Base-by-base conservation (phyloP, 2,329 filamentous ascomycete genomes). In the Daldinia sp. region DNA sequence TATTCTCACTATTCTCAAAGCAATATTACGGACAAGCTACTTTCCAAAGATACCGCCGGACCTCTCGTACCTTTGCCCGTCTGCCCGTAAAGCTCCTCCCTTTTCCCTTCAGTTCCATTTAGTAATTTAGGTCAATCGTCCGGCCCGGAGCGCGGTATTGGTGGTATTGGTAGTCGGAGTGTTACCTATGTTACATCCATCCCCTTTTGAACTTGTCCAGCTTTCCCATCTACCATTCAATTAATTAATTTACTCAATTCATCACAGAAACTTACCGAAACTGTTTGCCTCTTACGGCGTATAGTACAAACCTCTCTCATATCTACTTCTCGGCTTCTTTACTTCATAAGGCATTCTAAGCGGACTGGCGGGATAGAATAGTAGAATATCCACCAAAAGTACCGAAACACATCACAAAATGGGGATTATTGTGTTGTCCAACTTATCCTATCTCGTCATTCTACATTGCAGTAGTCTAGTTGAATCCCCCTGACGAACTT, bases 191-290 rank as follows among this genome's bases (percentile, higher is more conserved):
- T 61, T 64, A 35, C 56, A 60, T 63, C 32, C 56, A 60, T 63
- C 32, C 32, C 34, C 39, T 19, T 27, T 55, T 29, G n/a, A 37
- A 50, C 37, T 37, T 15, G 34, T 47, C 37, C 13, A 54, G 8
- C 9, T 48, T 19, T 13, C 17, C 19, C 30, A 11, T 49, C 34
- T n/a, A n/a, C n/a, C n/a, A n/a, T n/a, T 37, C 41, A 23, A 59
- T 63, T 63, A 59, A 63, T 60, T 51, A 59, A 65, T 66, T 49
- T 55, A 17, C 58, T 56, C 34, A 17, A 45, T 39, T 53, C 49
- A 48, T 21, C 30, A 19, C 25, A 34, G 32, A 62, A 51, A 43
- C 10, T 34, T 62, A 23, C 58, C 45, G 55, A 56, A 41, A 53
- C 34, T 43, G 27, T 59, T 43, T 54, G 27, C 11, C 30, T 37